These are phyloP conservation scores for Hyphodiscus hymeniophilus DNA, from an alignment of 495 filamentous ascomycete species.

Conservation along the genomic window DNA sequence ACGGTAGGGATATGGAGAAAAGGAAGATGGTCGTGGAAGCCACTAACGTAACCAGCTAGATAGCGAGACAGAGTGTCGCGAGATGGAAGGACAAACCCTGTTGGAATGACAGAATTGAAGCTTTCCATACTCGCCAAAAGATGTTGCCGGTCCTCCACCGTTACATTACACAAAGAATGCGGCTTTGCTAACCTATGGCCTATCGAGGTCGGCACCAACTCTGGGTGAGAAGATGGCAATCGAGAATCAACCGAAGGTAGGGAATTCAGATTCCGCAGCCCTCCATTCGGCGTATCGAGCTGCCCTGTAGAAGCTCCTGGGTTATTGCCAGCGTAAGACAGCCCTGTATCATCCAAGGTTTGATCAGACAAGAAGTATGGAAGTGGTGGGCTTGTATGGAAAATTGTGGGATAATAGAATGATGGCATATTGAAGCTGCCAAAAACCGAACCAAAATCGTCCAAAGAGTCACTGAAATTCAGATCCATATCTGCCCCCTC, in stretches of 20 bases:
- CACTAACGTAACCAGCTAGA: slow-evolving; percentile 80
- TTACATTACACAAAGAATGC: not conserved
- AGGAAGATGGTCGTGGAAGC: slow-evolving; percentile 91
- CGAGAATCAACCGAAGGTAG: slow-evolving; percentile 31
- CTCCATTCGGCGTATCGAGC: slow-evolving; percentile 3
- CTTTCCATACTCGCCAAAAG: not conserved
- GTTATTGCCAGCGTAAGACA: slow-evolving; percentile 1
- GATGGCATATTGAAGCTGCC: not conserved
- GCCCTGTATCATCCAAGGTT: not conserved
- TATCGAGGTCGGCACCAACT: slow-evolving; percentile 33
- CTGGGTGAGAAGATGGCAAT: slow-evolving; percentile 37
- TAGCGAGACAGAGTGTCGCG: slow-evolving; percentile 85
- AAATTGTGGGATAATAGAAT: not conserved
- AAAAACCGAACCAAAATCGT: not conserved
- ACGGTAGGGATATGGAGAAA: slow-evolving; percentile 88
- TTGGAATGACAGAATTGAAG: slow-evolving; percentile 1
- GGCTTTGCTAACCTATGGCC: not conserved
- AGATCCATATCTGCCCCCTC: not conserved
- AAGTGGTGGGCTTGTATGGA: not conserved
- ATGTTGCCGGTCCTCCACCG: not conserved
- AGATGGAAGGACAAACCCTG: slow-evolving; percentile 52
- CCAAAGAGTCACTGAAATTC: not conserved
- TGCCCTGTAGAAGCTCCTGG: not conserved
- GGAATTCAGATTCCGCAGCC: slow-evolving; percentile 10
- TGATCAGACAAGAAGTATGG: not conserved